A percentile compares a stretch with the other conserved stretches of the same genome.
These are phyloP conservation scores for Fusarium virguliforme DNA, from an alignment of 2,329 filamentous ascomycete species.

Conservation along the genomic window DNA sequence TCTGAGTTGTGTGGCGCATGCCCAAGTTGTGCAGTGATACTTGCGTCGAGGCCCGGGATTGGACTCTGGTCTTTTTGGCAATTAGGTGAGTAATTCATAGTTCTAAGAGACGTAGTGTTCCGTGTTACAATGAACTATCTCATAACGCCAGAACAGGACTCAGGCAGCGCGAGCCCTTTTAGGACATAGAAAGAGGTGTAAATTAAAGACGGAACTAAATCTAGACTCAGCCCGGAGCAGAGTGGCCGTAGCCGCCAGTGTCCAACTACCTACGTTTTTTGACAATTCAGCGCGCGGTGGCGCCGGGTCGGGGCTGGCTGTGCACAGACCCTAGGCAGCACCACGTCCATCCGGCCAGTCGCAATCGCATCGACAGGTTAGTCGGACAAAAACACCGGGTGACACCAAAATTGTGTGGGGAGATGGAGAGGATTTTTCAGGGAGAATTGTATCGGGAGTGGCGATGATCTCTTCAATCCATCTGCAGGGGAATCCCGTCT, in stretches of 20 bases:
- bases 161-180: not conserved
- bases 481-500: not conserved
- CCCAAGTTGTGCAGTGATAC: not conserved
- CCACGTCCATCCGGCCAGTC: not conserved
- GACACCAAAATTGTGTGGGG: not conserved
- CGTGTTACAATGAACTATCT: not conserved
- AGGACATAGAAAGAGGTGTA: not conserved
- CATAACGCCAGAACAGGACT: not conserved
- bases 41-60: not conserved
- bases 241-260: not conserved
- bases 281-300: not conserved
- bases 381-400: not conserved
- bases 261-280: not conserved
- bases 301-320: not conserved
- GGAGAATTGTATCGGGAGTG: not conserved
- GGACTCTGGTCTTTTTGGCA: not conserved
- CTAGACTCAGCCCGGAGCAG: not conserved
- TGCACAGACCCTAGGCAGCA: not conserved
- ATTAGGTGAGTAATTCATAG: not conserved
- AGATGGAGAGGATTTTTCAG: not conserved
- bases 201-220: not conserved
- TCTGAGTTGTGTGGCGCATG: not conserved
- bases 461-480: not conserved
- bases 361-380: not conserved
- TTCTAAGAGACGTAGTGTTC: not conserved